Base-by-base conservation (phyloP, 148 eudicot species). In the Cornus suecica region DNA sequence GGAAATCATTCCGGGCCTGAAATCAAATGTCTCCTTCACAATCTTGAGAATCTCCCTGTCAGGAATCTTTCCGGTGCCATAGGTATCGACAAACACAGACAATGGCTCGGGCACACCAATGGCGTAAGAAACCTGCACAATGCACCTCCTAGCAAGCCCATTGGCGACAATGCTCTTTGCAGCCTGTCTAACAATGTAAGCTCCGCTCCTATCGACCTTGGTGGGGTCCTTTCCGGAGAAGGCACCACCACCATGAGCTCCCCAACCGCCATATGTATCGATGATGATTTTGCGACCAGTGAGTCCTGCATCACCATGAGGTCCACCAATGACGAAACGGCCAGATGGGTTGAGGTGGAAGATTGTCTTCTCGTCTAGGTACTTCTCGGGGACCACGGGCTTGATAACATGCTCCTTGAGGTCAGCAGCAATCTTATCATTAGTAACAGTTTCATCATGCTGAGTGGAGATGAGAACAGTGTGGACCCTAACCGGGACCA, bases 161-260 rank as follows among this genome's bases (percentile, higher is more conserved):
- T 14, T 66, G 14, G 69, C 69, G 6, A 66, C 69, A 66, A 73
- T 73, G 24, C 75, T 73, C 41, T 73, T 73, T 1, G 75, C 75
- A 32, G 75, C 75, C 75, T 73, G 75, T 54, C 75, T 73, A 60
- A 73, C 75, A 61, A 73, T 58, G 25, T 73, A 73, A 16, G 75
- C 75, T 11, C 75, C 75, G 13, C 75, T 73, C 24, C 75, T 37
- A 54, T 73, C 75, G 15, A 73, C 75, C 75, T 73, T 73, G 31
- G 75, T 73, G 24, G 75, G 75, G 75, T 73, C 75, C 75, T 73
- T 73, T 4, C 75, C 75, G 8, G 75, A 73, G 66, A 73, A 73
- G n/a, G 75, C 75, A 73, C 75, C 75, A 18, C 75, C 75, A 61
- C 75, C 75, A 18, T 73, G 75, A 42, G 75, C 75, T 61, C 75